Percentiles rank a stretch among this genome's conserved stretches.
These are phyloP conservation scores for Hypoxylon rubiginosum DNA, from an alignment of 2,329 filamentous ascomycete genomes.

Conservation along the genomic window DNA sequence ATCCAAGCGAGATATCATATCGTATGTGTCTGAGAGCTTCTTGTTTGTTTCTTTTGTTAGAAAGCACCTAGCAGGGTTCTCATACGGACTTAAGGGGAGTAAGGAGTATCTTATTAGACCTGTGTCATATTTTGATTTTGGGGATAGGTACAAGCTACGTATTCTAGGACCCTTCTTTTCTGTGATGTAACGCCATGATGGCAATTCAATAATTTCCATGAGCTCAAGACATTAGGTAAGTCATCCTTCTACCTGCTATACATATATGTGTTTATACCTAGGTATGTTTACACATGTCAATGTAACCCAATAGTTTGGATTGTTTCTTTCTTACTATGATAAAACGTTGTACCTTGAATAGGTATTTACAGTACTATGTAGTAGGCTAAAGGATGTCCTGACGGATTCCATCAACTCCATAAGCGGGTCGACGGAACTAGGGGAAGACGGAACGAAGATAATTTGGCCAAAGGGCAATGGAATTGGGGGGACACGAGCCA, in stretches of 20 bases:
- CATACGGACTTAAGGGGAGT: neutral
- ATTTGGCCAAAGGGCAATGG: slow-evolving; percentile 42
- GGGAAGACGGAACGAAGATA: slow-evolving; percentile 50
- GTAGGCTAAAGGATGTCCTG: slow-evolving; percentile 36
- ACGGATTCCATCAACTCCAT: slow-evolving; percentile 38
- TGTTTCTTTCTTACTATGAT: neutral
- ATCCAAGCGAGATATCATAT: slow-evolving; percentile 39
- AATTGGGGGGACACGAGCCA: slow-evolving; percentile 47
- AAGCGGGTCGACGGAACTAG: slow-evolving; percentile 48
- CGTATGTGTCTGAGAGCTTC: slow-evolving; percentile 34
- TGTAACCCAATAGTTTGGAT: neutral
- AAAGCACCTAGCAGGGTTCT: neutral
- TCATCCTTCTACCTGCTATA: slow-evolving; percentile 3
- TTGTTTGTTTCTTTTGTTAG: slow-evolving; percentile 34
- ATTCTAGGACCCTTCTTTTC: slow-evolving; percentile 21
- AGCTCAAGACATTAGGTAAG: neutral
- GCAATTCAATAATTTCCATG: slow-evolving; percentile 25
- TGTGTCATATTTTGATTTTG: slow-evolving; percentile 21
- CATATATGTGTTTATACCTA: slow-evolving; percentile 12
- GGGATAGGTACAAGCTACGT: neutral
- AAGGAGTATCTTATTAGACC: slow-evolving; percentile 3
- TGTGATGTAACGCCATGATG: slow-evolving; percentile 40
- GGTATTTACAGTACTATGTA: slow-evolving; percentile 2
- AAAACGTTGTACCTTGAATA: neutral
- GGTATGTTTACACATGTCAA: neutral